These are phyloP conservation scores for Salix udensis DNA, from an alignment of 345 rosid species.

Conservation along the genomic window DNA sequence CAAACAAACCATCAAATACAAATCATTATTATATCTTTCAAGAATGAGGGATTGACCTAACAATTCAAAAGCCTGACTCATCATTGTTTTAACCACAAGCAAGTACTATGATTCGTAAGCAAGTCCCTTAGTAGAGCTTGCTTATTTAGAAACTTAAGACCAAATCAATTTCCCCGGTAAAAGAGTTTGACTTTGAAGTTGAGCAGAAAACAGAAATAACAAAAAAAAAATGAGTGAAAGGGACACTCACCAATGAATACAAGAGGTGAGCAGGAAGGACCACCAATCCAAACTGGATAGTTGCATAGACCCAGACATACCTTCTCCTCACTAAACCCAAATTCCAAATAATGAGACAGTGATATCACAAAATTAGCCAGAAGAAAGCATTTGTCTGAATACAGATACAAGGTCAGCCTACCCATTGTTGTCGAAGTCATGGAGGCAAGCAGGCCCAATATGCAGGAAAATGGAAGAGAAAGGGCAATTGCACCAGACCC, in stretches of 20 bases:
- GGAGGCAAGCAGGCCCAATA: slow-evolving; percentile 88
- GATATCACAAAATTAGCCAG: not conserved
- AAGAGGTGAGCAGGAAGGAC: slow-evolving; percentile 72
- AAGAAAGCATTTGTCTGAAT: not conserved
- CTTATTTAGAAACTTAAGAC: not conserved
- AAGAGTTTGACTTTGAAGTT: not conserved
- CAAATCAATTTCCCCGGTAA: not conserved
- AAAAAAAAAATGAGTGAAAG: not conserved
- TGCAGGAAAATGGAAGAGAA: slow-evolving; percentile 92
- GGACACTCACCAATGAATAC: slow-evolving; percentile 60
- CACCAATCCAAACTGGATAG: slow-evolving; percentile 60
- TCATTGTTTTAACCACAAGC: not conserved
- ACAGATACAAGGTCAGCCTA: slow-evolving; percentile 24
- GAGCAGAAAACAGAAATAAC: not conserved
- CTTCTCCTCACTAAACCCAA: slow-evolving; percentile 50
- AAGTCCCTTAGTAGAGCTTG: not conserved
- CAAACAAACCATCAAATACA: slow-evolving; percentile 2
- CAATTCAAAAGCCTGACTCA: not conserved
- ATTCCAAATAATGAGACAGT: slow-evolving; percentile 8
- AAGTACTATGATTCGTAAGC: not conserved
- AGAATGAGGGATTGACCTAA: not conserved
- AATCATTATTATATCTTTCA: not conserved
- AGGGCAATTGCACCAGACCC: slow-evolving; percentile 84
- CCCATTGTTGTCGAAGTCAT: slow-evolving; percentile 95
- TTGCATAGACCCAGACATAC: slow-evolving; percentile 69